phyloP scores from a whole-genome alignment of 768 basidiomycete genomes.

The Guyanaporus albipodus region DNA sequence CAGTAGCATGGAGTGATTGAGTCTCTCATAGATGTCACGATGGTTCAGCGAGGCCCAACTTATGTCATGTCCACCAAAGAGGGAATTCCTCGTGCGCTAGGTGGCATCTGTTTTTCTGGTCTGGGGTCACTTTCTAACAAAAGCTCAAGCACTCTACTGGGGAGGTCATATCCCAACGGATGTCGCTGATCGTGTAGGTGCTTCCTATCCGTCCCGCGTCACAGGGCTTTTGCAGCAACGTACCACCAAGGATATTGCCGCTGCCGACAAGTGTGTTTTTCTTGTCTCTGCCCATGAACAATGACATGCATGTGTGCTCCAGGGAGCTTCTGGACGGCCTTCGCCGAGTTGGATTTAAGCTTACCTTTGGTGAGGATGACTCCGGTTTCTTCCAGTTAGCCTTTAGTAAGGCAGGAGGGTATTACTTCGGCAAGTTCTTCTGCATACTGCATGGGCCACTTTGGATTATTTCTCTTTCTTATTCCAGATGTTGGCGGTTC shows the following conservation, averaged over 20 bases:
- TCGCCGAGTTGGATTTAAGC: slow-evolving; percentile 52
- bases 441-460: not conserved
- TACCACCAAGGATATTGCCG: slow-evolving; percentile 41
- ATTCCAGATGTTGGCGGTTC: slow-evolving; percentile 38
- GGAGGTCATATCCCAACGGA: slow-evolving; percentile 47
- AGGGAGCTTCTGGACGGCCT: slow-evolving; percentile 55
- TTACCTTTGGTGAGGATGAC: slow-evolving; percentile 47
- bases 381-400: slow-evolving; percentile 49
- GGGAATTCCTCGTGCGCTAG: slow-evolving; percentile 30
- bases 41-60: slow-evolving; percentile 50
- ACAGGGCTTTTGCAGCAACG: slow-evolving; percentile 34
- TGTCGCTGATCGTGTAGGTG: slow-evolving; percentile 50
- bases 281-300: not conserved
- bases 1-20: not conserved
- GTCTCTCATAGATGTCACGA: slow-evolving; percentile 37
- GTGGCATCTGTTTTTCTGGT: slow-evolving; percentile 13
- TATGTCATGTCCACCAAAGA: slow-evolving; percentile 48
- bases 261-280: slow-evolving; percentile 48
- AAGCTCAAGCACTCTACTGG: slow-evolving; percentile 33
- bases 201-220: slow-evolving; percentile 41
- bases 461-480: not conserved
- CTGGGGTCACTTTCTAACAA: slow-evolving; percentile 3
- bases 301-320: not conserved
- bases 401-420: slow-evolving; percentile 53
- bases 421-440: slow-evolving; percentile 52